Base-by-base conservation (phyloP, 129 eudicot species). In the Lactuca sativa region DNA sequence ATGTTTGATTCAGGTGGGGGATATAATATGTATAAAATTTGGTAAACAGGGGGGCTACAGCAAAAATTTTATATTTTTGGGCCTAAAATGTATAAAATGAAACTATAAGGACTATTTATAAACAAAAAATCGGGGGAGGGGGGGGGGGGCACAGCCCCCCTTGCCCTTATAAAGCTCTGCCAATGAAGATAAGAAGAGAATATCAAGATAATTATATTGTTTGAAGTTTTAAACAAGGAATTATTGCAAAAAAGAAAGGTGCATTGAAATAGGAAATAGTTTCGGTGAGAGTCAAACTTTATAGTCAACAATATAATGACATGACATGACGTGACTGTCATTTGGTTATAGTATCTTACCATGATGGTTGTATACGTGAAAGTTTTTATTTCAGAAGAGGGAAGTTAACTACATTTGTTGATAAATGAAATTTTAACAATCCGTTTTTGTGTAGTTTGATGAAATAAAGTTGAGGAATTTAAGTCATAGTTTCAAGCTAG, bases 181-280 rank as follows among this genome's bases (percentile, higher is more conserved):
- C n/a, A n/a, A n/a, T n/a, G n/a, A 74, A 65, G 4, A 78, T 93
- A 21, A 69, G 90, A 9, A 83, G 96, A 81, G 82, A 89, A 66
- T 83, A 93, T 36, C 96, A 92, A 96, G 98, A 92, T 83, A 57
- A 85, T 25, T 92, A 92, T 85, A 96, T 96, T 75, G 79, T 86
- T 66, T 83, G 83, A 76, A 92, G 98, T 74, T 92, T 82, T 73
- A 71, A 78, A 30, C 90, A 96, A 58, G 98, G 96, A 75, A 81
- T 84, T 74, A 74, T 86, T 67, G 98, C 98, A 3, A 88, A 85
- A 81, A 64, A 79, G 11, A 79, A 66, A 70, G 96, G 96, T 81
- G 92, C 95, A 57, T 92, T 92, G 70, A 34, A 75, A 37, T 92
- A 96, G 98, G 98, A 92, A 81, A 92, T 92, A 72, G 88, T 80